These are phyloP conservation scores for Metschnikowia sp. DNA, from an alignment of 805 yeast species.

Conservation along the genomic window DNA sequence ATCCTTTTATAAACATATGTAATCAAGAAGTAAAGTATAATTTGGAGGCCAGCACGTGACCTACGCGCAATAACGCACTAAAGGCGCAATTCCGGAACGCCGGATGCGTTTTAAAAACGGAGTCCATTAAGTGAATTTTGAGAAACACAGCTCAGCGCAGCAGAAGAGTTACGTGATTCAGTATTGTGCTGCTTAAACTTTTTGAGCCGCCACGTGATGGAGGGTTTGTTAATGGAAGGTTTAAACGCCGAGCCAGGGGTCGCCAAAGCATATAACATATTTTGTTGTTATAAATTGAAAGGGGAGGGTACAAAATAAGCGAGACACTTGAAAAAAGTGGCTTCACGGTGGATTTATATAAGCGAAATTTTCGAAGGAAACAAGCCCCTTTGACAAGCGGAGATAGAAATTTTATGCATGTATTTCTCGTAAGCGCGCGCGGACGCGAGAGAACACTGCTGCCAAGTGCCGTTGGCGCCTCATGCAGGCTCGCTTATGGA, in stretches of 20 bases:
- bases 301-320: no score
- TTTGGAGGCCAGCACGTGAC: no score
- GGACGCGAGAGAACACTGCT: neutral
- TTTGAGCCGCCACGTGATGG: constrained; percentile 35
- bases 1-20: no score
- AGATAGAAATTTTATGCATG: neutral
- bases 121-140: neutral
- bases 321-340: no score
- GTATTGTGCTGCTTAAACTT: constrained; percentile 28
- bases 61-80: no score
- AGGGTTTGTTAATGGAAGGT: constrained; percentile 32
- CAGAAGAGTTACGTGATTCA: constrained; percentile 10
- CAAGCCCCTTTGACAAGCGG: neutral
- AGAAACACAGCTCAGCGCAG: constrained; percentile 8
- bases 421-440: constrained; percentile 1
- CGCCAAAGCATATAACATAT: constrained; percentile 30
- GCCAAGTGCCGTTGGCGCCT: neutral
- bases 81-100: no score
- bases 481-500: neutral
- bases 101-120: no score
- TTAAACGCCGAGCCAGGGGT: constrained; percentile 38
- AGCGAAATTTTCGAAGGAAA: neutral
- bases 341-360: no score
- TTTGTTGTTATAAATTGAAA: neutral
- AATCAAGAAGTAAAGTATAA: no score